phyloP scores from a whole-genome alignment of 2,329 filamentous ascomycete genomes.

The Neoscytalidium dimidiatum region DNA sequence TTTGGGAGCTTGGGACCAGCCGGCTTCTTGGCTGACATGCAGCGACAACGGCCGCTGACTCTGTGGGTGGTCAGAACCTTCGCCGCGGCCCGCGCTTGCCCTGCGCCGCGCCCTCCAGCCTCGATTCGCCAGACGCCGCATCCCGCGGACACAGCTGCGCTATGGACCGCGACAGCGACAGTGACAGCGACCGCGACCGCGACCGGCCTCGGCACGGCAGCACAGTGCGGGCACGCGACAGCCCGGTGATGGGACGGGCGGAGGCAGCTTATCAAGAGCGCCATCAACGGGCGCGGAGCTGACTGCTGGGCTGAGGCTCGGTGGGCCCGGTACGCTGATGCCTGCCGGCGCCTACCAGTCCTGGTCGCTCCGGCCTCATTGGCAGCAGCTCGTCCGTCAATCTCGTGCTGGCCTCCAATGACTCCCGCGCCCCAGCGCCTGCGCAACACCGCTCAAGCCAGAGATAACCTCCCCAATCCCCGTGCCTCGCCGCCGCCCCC shows the following conservation, averaged over 20 bases:
- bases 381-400: neutral
- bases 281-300: neutral
- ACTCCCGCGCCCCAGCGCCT: neutral
- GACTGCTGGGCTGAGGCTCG: slow-evolving; percentile 9
- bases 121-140: neutral
- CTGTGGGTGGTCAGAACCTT: neutral
- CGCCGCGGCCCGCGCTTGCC: neutral
- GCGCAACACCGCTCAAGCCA: neutral
- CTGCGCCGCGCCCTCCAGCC: neutral
- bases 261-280: slow-evolving; percentile 6
- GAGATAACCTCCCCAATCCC: neutral
- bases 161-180: neutral
- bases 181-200: too few species aligned
- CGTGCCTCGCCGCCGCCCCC: neutral
- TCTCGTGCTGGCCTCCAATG: slow-evolving; percentile 3
- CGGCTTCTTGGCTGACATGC: neutral
- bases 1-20: neutral
- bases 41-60: neutral
- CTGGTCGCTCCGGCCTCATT: neutral
- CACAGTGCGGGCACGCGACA: neutral
- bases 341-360: neutral
- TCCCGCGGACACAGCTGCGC: neutral
- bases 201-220: neutral
- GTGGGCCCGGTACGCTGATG: neutral
- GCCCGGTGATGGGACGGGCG: neutral